A percentile compares a stretch with the other conserved stretches of the same genome.
phyloP scores from a whole-genome alignment of 1,284 basidiomycete species.

The Cystobasidiaceae sp. region DNA sequence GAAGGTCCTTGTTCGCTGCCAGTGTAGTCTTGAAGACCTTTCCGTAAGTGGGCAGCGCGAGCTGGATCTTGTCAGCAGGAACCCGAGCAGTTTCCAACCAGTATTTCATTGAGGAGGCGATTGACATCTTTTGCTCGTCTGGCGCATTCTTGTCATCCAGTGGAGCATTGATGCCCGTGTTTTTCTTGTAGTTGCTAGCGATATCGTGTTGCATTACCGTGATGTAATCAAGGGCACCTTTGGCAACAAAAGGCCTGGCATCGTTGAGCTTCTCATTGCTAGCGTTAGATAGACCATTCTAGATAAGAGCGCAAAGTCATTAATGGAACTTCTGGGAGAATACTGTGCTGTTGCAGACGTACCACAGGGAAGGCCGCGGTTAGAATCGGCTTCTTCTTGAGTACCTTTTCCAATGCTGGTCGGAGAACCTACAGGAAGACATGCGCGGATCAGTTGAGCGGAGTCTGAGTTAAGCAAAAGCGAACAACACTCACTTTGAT shows the following conservation, averaged over 20 bases:
- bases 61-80: slow-evolving; percentile 27
- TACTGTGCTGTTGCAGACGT: background rate
- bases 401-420: background rate
- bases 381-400: slow-evolving; percentile 4
- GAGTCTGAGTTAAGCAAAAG: background rate
- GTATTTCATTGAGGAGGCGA: slow-evolving; percentile 3
- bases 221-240: slow-evolving; percentile 16
- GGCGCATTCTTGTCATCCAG: slow-evolving; percentile 3
- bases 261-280: slow-evolving; percentile 2
- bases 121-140: slow-evolving; percentile 8
- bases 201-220: slow-evolving; percentile 21
- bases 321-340: background rate
- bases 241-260: background rate
- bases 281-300: slow-evolving; percentile 6
- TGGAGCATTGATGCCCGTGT: slow-evolving; percentile 16
- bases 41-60: slow-evolving; percentile 17
- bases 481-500: slow-evolving; percentile 2
- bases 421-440: background rate
- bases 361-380: slow-evolving; percentile 20
- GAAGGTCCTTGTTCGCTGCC: background rate
- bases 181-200: background rate
- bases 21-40: slow-evolving; percentile 14
- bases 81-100: slow-evolving; percentile 13
- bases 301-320: background rate
- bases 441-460: background rate